Evolutionary conservation across 2,329 filamentous ascomycete species (phyloP), one percentile per base, ranked within the genome.

Genomic region (Talaromyces pinophilus): DNA sequence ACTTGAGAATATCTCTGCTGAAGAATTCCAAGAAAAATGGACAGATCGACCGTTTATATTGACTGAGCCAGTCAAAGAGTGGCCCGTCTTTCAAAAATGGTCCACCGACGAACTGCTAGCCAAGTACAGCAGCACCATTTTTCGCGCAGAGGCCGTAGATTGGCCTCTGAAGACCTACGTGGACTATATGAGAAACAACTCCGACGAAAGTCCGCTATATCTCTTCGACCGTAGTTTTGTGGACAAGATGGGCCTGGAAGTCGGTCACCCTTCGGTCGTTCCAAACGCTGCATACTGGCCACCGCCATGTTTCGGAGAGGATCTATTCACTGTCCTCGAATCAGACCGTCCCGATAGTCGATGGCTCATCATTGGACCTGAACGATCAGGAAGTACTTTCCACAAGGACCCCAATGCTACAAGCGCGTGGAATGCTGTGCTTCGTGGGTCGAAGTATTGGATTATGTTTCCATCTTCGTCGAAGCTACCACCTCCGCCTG

Each of bases 401-500:
- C 94, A 98, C 82, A 97, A 97, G 76, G 88, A 89, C 71, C 87
- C 87, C 2, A 89, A 89, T 74, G 86, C 85, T 1, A 89, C 85
- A 19, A 82, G 88, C 72, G 94, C 95, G 0, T 98, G 94, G 95
- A 98, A 98, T 76, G 94, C 93, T 0, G 92, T 97, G 15, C 83
- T 98, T 33, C 88, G 90, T 67, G 95, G 94, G 5, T 87, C 90
- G 40, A 98, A 98, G 76, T 98, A 98, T 82, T 98, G 95, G 94
- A 94, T 98, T 77, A 96, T 98, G 92, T 98, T 98, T 74, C 93
- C 92, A 0, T 90, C 91, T 0, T 87, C 87, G 0, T 77, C 82
- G 1, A 80, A 80, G 19, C 76, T 84, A 5, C 86, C 88, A 0
- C 84, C 88, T 3, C 93, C 95, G 6, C 94, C 94, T 0, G 94